Evolutionary conservation across 1,284 basidiomycete genomes (phyloP), one percentile per base, ranked within the genome.

Genomic region (Cutaneotrichosporon arboriforme): DNA sequence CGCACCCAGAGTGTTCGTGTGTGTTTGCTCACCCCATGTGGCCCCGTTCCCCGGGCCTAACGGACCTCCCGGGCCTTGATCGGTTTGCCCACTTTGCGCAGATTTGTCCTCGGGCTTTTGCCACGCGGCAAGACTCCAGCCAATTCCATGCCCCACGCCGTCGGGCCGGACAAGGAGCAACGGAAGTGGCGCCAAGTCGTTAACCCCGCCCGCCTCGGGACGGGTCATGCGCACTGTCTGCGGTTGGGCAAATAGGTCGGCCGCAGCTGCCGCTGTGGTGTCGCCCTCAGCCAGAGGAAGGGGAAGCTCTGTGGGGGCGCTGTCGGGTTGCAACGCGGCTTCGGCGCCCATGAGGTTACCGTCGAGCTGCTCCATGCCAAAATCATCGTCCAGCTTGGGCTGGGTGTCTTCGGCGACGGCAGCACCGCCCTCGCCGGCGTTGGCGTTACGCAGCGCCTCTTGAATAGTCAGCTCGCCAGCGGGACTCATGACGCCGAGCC

Each of bases 381-480:
- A 55, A 8, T 55, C 48, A 15, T 41, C 43, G n/a, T 22, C 26
- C n/a, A 18, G 43, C 8, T 45, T 26, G 14, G 17, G 9, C 23
- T 39, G 9, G 15, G 26, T 14, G 35, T 46, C 26, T 15, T 36
- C 8, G 34, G 20, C 33, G 14, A 37, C 33, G 26, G 18, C 37
- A n/a, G 46, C 42, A 14, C 37, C 38, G 4, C 8, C 22, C 8
- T 49, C 23, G 13, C 17, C 26, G 45, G 53, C 53, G 45, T 47
- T 54, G 4, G 61, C 65, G 36, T 66, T 64, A 23, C 49, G 56
- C 2, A 66, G 43, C 9, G 62, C 64, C 45, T 64, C 59, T 22
- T 63, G 61, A 18, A 66, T 66, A 7, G 66, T 63, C 44, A 63
- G 55, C 41, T 65, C 64, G 3, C 55, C 59, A 12, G 51, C 34